Conservation (phyloP, 768 basidiomycete species). For the Lactarius sp. region DNA sequence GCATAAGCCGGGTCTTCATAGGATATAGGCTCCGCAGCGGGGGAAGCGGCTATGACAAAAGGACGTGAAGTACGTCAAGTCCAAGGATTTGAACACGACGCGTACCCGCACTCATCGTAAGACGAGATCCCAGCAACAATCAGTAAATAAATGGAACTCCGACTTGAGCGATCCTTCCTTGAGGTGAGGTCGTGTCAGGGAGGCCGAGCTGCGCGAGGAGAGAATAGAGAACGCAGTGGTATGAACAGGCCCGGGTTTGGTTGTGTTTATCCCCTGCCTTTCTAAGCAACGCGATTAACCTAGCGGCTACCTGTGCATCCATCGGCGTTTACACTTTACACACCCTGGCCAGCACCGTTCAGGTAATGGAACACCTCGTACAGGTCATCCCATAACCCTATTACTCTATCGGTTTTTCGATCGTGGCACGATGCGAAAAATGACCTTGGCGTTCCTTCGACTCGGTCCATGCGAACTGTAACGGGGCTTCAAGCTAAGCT, state of each 20-base stretch:
- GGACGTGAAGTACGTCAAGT: conserved; percentile 13
- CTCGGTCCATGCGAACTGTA: neutral
- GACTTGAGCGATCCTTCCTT: neutral
- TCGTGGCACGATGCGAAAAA: too few species aligned
- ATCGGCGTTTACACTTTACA: too few species aligned
- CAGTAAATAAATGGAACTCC: conserved; percentile 12
- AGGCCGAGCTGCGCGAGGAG: neutral
- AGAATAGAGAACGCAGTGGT: neutral
- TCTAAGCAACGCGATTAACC: neutral
- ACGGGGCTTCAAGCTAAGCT: too few species aligned
- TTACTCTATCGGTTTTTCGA: too few species aligned
- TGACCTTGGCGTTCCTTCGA: neutral
- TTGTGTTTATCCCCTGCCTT: neutral
- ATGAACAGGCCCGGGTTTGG: neutral
- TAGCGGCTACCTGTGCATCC: neutral
- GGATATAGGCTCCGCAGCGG: conserved; percentile 9
- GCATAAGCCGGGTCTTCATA: conserved; percentile 59
- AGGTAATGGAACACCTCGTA: too few species aligned
- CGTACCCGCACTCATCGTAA: conserved; percentile 26
- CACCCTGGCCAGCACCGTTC: too few species aligned
- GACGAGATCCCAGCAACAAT: conserved; percentile 24
- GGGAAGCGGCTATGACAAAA: conserved; percentile 25
- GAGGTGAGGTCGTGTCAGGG: neutral
- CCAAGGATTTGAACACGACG: conserved; percentile 16
- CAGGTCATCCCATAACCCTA: too few species aligned